Base-by-base conservation (phyloP, 2,329 filamentous ascomycete genomes). In the Nemania sp. region DNA sequence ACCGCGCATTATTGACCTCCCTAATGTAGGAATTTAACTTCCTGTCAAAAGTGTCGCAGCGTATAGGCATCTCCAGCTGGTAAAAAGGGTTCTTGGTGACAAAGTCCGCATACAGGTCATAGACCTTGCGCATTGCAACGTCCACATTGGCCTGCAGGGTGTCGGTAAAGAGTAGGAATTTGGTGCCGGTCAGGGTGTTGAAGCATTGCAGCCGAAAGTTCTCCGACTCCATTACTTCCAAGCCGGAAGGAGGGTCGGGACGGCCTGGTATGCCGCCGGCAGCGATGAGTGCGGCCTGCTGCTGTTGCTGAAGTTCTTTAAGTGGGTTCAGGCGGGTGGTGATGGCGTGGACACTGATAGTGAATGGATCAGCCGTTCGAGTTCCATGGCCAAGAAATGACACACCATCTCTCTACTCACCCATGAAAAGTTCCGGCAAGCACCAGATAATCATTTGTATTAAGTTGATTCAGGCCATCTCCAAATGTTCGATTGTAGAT, bases 71-170 rank as follows among this genome's bases (percentile, higher is more conserved):
- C 76, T 99, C 94, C 52, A 96, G 80, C 68, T 94, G 92, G 75
- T 97, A 97, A 70, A 99, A 99, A 1, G 94, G 94, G 72, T 99
- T 99, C 80, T 97, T 99, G 91, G 97, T 97, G 64, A 99, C 94
- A 71, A 90, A 97, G 73, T 99, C 94, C 45, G 90, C 83, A 76
- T 97, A 99, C 47, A 97, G 76, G 71, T 97, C 94, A 72, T 99
- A 97, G 65, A 97, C 87, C 71, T 85, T 88, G 69, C 85, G 82
- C 64, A 96, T 86, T 39, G 93, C 88, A 11, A 84, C 80, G 65
- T 97, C 94, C 33, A 95, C 86, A 67, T 95, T 96, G 43, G 86
- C 83, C 76, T 95, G 92, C 61, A 90, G 84, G 14, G 83, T 85
- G 73, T 97, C 94, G 50, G 94, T 97, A 71, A 99, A 97, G 49